A percentile compares a stretch with the other conserved stretches of the same genome.
These are phyloP conservation scores for Pythium insidiosum DNA, from an alignment of 352 stramenopile genomes.

Conservation along the genomic window DNA sequence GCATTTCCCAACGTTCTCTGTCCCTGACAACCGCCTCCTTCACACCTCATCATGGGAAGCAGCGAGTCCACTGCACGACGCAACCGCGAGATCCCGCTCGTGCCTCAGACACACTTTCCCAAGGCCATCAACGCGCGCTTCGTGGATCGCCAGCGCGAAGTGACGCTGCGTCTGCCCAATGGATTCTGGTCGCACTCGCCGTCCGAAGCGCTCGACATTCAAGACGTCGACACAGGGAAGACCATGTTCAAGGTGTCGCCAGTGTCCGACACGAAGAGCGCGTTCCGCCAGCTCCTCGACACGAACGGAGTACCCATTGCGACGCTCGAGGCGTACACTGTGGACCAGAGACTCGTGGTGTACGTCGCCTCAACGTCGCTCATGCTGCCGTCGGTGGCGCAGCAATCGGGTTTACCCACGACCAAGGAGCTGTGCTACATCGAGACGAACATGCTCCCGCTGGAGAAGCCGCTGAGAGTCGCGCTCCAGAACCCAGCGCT, in stretches of 20 bases:
- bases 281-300: conserved; percentile 7
- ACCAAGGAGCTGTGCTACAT: conserved; percentile 7
- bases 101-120: conserved; percentile 6
- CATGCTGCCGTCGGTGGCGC: no score
- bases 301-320: conserved; percentile 7
- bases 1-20: no score
- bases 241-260: conserved; percentile 2
- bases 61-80: background rate
- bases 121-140: conserved; percentile 9
- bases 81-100: conserved; percentile 1
- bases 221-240: conserved; percentile 1
- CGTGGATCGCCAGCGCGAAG: background rate
- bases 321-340: background rate
- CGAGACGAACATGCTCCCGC: conserved; percentile 7
- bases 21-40: no score
- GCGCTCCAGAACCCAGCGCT: conserved; percentile 3
- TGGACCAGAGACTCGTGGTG: conserved; percentile 1
- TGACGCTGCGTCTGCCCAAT: conserved; percentile 2
- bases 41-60: conserved; percentile 12
- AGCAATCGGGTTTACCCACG: no score
- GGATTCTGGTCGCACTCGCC: conserved; percentile 4
- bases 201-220: conserved; percentile 1
- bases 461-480: conserved; percentile 6
- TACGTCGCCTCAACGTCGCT: conserved; percentile 11
- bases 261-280: background rate